Evolutionary conservation across 2,329 filamentous ascomycete species (phyloP).

Genomic region (Penicillium fuscoglaucum): DNA sequence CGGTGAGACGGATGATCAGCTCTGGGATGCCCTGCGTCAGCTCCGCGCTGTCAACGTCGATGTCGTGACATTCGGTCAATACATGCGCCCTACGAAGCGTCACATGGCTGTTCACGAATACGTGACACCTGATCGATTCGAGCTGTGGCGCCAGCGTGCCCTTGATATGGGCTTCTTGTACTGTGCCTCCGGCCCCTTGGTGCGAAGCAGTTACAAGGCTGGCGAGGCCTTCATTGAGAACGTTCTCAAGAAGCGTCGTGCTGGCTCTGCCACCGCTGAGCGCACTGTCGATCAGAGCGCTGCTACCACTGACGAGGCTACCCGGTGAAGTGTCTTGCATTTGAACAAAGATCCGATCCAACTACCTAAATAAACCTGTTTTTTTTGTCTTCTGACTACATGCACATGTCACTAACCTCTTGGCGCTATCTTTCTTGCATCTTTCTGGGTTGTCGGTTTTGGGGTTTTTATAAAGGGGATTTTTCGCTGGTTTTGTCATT

Average conservation of each 20-base stretch:
- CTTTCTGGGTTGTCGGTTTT: conserved; percentile 16
- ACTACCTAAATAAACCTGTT: not conserved
- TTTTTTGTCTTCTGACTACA: not conserved
- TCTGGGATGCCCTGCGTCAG: conserved; percentile 76
- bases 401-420: conserved; percentile 3
- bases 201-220: conserved; percentile 95
- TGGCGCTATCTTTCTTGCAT: conserved; percentile 23
- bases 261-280: conserved; percentile 30
- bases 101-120: conserved; percentile 98
- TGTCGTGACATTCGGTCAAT: conserved; percentile 98
- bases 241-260: conserved; percentile 76
- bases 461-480: conserved; percentile 13
- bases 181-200: conserved; percentile 88
- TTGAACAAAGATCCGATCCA: not conserved
- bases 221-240: conserved; percentile 99
- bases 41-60: conserved; percentile 80
- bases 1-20: conserved; percentile 84
- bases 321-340: conserved; percentile 24
- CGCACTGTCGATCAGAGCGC: conserved; percentile 29
- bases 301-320: conserved; percentile 27
- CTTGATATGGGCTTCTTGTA: conserved; percentile 96
- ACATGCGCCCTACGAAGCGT: conserved; percentile 97
- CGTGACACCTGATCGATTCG: conserved; percentile 86
- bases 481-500: conserved; percentile 8
- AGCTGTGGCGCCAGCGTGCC: conserved; percentile 84